Percentiles rank a stretch among this genome's conserved stretches.
Conservation (phyloP, 108 stramenopile genomes). For the Fistulifera pelliculosa region DNA sequence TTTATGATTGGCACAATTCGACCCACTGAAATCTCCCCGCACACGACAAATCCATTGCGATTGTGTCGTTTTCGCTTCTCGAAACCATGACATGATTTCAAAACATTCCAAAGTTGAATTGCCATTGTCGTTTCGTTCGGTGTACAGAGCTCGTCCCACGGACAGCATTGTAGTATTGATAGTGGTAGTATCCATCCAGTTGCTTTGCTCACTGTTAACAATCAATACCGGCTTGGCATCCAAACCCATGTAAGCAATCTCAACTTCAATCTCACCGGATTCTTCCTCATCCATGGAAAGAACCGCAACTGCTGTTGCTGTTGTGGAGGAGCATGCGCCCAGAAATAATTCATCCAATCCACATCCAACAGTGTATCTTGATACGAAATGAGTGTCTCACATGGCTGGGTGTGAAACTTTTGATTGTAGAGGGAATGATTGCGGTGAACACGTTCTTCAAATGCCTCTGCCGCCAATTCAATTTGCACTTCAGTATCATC, state of each 20-base stretch:
- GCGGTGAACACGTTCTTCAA: background rate
- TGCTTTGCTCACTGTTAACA: conserved; percentile 2
- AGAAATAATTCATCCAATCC: too few relatives aligned
- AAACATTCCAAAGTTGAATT: conserved; percentile 9
- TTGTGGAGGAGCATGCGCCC: conserved; percentile 21
- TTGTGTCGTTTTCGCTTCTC: background rate
- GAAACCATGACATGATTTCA: conserved; percentile 28
- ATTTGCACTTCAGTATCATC: too few relatives aligned
- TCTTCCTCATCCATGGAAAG: conserved; percentile 10
- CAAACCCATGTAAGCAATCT: conserved; percentile 34
- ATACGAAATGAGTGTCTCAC: too few relatives aligned
- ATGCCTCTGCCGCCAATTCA: background rate
- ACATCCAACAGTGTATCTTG: too few relatives aligned
- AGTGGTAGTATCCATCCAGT: too few relatives aligned
- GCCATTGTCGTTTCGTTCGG: conserved; percentile 2
- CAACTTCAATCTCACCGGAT: conserved; percentile 9
- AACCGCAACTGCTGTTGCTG: background rate
- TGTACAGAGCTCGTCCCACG: conserved; percentile 8
- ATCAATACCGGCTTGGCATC: conserved; percentile 32
- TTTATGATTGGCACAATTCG: conserved; percentile 33
- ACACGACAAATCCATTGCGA: conserved; percentile 23
- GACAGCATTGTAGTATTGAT: conserved; percentile 19
- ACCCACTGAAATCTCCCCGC: conserved; percentile 17
- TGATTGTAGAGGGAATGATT: background rate
- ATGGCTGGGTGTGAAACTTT: too few relatives aligned